These are phyloP conservation scores for Fusarium sp. DNA, from an alignment of 2,329 filamentous ascomycete genomes.

Conservation along the genomic window DNA sequence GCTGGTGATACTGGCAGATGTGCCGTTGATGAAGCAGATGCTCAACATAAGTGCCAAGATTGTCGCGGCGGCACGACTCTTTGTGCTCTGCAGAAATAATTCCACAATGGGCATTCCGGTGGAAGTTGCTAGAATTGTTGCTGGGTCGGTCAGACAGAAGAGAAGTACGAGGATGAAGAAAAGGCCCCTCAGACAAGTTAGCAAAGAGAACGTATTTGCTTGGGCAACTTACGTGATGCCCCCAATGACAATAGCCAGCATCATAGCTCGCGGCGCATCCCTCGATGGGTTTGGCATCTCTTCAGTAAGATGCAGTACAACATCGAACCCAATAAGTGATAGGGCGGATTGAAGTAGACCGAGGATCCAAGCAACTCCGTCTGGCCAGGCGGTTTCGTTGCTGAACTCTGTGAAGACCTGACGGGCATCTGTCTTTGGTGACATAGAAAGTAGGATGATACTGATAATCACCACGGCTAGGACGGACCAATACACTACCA, in stretches of 20 bases:
- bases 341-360: constrained; percentile 58
- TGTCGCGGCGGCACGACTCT: constrained; percentile 54
- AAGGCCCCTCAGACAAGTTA: constrained; percentile 45
- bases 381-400: constrained; percentile 60
- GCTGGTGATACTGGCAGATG: constrained; percentile 54
- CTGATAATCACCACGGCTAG: constrained; percentile 58
- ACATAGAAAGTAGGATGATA: constrained; percentile 57
- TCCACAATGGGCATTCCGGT: constrained; percentile 62
- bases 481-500: constrained; percentile 57
- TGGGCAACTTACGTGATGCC: constrained; percentile 55
- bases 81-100: constrained; percentile 58
- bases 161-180: constrained; percentile 58
- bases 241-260: constrained; percentile 58
- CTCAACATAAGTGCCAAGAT: constrained; percentile 55
- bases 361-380: constrained; percentile 62
- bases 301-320: constrained; percentile 59
- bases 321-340: constrained; percentile 58
- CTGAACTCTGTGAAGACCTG: constrained; percentile 60
- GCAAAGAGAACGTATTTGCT: rapidly evolving
- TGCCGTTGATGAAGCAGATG: constrained; percentile 61
- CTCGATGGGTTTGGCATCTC: constrained; percentile 59
- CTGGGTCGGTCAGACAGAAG: constrained; percentile 56
- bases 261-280: constrained; percentile 58
- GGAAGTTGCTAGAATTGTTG: constrained; percentile 51
- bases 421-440: constrained; percentile 54